A percentile compares a stretch with the other conserved stretches of the same genome.
phyloP scores from a whole-genome alignment of 2,329 filamentous ascomycete species.

The Claviceps capensis region DNA sequence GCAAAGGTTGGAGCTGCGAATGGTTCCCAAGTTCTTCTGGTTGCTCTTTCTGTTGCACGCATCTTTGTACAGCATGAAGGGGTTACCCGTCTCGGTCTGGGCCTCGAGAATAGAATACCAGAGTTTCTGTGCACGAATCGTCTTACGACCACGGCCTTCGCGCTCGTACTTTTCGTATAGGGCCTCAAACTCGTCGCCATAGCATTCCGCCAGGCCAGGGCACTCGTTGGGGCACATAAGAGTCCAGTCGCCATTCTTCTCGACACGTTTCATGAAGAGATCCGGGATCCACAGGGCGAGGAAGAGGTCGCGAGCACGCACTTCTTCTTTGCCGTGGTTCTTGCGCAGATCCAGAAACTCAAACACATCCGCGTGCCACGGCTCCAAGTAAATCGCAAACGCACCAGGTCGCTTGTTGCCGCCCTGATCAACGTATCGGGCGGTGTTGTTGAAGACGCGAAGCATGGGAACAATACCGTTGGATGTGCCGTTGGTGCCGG shows the following conservation, averaged over 20 bases:
- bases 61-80: constrained; percentile 99
- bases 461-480: constrained; percentile 98
- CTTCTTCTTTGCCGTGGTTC: constrained; percentile 98
- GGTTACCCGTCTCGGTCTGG: constrained; percentile 97
- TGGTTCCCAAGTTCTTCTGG: constrained; percentile 98
- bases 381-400: constrained; percentile 97
- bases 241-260: constrained; percentile 93
- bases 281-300: constrained; percentile 97
- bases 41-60: constrained; percentile 98
- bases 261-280: constrained; percentile 98
- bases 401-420: constrained; percentile 98
- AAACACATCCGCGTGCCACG: constrained; percentile 96
- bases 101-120: constrained; percentile 98
- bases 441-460: constrained; percentile 98
- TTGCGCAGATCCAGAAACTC: constrained; percentile 96
- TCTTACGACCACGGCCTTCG: constrained; percentile 77
- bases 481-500: constrained; percentile 93
- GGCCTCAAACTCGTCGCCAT: constrained; percentile 92
- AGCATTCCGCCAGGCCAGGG: constrained; percentile 87
- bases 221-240: constrained; percentile 97
- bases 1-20: constrained; percentile 96
- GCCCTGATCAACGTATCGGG: constrained; percentile 95
- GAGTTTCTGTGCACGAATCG: constrained; percentile 93
- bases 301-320: constrained; percentile 93
- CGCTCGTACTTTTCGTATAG: constrained; percentile 88